These are phyloP conservation scores for Pisolithus marmoratus DNA, from an alignment of 768 basidiomycete genomes.

Conservation along the genomic window DNA sequence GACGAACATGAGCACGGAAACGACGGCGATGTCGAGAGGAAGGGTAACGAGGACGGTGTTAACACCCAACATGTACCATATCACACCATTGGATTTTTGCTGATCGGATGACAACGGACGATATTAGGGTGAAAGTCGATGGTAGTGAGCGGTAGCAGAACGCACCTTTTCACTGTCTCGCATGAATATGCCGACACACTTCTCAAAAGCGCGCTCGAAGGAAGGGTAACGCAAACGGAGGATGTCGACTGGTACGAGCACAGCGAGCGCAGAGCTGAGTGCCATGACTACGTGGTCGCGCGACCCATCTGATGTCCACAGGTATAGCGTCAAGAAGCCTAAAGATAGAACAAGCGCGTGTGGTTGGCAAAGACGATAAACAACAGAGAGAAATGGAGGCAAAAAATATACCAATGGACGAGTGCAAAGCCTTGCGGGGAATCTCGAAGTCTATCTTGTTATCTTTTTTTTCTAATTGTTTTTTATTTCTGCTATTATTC, in stretches of 20 bases:
- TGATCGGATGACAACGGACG: constrained; percentile 18
- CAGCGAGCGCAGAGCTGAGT: constrained; percentile 59
- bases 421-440: constrained; percentile 81
- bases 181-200: constrained; percentile 76
- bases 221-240: constrained; percentile 60
- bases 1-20: constrained; percentile 84
- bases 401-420: constrained; percentile 70
- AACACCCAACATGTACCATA: constrained; percentile 86
- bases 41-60: constrained; percentile 68
- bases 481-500: constrained; percentile 10
- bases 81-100: constrained; percentile 77
- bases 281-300: constrained; percentile 49
- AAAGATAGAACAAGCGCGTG: constrained; percentile 10
- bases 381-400: not conserved
- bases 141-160: not conserved
- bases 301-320: constrained; percentile 46
- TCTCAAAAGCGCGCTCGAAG: constrained; percentile 70
- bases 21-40: constrained; percentile 84
- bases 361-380: not conserved
- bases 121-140: not conserved
- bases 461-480: constrained; percentile 22
- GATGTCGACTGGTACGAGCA: constrained; percentile 71
- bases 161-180: constrained; percentile 77
- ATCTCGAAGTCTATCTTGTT: constrained; percentile 78
- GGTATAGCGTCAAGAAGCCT: constrained; percentile 61